These are phyloP conservation scores for Penicillium sp. DNA, from an alignment of 2,329 filamentous ascomycete species.

Conservation along the genomic window DNA sequence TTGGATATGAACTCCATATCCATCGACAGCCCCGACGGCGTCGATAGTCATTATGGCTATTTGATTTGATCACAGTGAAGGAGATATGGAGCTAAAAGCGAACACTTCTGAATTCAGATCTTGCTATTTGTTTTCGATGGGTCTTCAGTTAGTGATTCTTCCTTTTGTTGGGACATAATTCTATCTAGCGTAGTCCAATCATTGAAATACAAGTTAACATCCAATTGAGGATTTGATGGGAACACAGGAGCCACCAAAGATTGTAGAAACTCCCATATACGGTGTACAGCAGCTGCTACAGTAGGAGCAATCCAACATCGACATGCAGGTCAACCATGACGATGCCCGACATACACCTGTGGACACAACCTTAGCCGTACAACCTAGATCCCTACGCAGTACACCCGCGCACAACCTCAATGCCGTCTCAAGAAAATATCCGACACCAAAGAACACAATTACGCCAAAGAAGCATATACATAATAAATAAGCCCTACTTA, in stretches of 20 bases:
- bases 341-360: not conserved
- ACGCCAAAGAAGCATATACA: not conserved
- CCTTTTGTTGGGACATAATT: not conserved
- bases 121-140: not conserved
- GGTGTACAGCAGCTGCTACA: not conserved
- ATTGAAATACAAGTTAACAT: not conserved
- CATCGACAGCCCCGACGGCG: not conserved
- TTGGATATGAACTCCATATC: not conserved
- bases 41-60: too few species aligned
- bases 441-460: not conserved
- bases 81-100: not conserved
- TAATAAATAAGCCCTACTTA: not conserved
- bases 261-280: not conserved
- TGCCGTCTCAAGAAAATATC: not conserved
- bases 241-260: not conserved
- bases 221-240: not conserved
- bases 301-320: not conserved
- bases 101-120: not conserved
- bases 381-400: not conserved
- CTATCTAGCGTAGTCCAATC: constrained; percentile 1
- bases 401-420: not conserved
- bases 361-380: not conserved
- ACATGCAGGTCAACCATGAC: not conserved
- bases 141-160: not conserved
- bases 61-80: not conserved